Percentiles rank a stretch among this genome's conserved stretches.
Conservation (phyloP, 2,329 filamentous ascomycete genomes). For the Diatrype stigma region DNA sequence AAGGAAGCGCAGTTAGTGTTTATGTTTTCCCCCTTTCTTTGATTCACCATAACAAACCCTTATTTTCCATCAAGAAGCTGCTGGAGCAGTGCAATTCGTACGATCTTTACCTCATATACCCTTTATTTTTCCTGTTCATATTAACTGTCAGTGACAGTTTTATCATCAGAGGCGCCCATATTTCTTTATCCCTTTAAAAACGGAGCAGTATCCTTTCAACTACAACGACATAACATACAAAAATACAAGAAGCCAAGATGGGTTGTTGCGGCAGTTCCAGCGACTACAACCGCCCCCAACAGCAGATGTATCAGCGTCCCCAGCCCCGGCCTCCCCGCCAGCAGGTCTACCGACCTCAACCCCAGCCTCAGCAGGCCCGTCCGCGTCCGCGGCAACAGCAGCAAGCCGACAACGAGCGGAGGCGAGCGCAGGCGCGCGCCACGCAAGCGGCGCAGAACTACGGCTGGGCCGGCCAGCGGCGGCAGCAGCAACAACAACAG, state of each 20-base stretch:
- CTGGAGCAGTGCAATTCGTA: not conserved
- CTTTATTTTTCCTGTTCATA: not conserved
- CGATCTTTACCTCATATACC: not conserved
- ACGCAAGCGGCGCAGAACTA: constrained; percentile 14
- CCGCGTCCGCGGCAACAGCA: not conserved
- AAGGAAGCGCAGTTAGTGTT: not conserved
- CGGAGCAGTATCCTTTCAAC: not conserved
- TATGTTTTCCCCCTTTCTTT: not conserved
- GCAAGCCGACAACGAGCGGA: constrained; percentile 4
- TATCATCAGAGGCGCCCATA: not conserved
- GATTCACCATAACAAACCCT: not conserved
- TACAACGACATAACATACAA: not conserved
- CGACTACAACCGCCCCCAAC: constrained; percentile 8
- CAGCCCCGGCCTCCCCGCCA: too few species aligned
- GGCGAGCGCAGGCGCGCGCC: constrained; percentile 9
- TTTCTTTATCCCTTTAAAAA: not conserved
- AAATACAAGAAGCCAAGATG: constrained; percentile 6
- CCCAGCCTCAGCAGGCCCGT: constrained; percentile 1
- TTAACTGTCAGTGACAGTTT: not conserved
- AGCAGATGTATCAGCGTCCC: not conserved
- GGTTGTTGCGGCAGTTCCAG: constrained; percentile 7
- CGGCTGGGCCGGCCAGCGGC: constrained; percentile 12
- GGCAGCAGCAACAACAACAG: not conserved
- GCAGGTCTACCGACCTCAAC: not conserved
- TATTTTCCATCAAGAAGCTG: not conserved